Percentiles rank a stretch among this genome's conserved stretches.
phyloP scores from a whole-genome alignment of 495 filamentous ascomycete species.

The Aspergillus wentii region DNA sequence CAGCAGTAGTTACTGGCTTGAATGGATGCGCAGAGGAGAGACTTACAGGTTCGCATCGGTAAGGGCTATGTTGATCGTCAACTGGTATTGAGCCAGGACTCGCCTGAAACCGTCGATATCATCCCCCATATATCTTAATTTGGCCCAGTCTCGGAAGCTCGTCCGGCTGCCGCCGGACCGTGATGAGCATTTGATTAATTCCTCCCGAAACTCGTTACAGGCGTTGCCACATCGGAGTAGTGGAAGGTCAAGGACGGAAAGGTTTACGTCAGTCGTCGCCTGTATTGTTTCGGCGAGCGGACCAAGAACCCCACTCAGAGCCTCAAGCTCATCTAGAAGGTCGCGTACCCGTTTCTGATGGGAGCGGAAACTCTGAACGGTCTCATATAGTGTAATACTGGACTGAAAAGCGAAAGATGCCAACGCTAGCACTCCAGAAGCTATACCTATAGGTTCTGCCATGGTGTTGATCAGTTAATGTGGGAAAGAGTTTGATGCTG shows the following conservation, averaged over 20 bases:
- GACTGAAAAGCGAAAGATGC: slow-evolving; percentile 37
- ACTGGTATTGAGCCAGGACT: slow-evolving; percentile 33
- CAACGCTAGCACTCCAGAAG: slow-evolving; percentile 21
- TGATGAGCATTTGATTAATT: slow-evolving; percentile 14
- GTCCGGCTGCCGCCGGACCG: slow-evolving; percentile 10
- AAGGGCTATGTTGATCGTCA: slow-evolving; percentile 35
- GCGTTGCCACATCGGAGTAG: slow-evolving; percentile 20
- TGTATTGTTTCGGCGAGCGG: slow-evolving; percentile 25
- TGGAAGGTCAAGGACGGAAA: slow-evolving; percentile 16
- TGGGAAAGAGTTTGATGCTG: background rate
- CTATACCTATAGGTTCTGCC: slow-evolving; percentile 25
- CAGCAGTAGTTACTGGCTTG: background rate
- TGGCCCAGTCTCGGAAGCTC: slow-evolving; percentile 27
- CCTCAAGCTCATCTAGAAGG: slow-evolving; percentile 34
- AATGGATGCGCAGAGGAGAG: background rate
- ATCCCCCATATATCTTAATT: slow-evolving; percentile 22
- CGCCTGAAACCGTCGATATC: slow-evolving; percentile 25
- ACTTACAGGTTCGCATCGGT: slow-evolving; percentile 35
- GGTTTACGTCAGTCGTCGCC: slow-evolving; percentile 7
- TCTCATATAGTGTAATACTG: slow-evolving; percentile 31
- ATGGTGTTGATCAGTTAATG: slow-evolving; percentile 9
- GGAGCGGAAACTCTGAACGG: slow-evolving; percentile 33
- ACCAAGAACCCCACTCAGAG: slow-evolving; percentile 29
- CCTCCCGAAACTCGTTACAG: slow-evolving; percentile 21
- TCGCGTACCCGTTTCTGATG: slow-evolving; percentile 33